Percentiles rank a stretch among this genome's conserved stretches.
phyloP scores from a whole-genome alignment of 768 basidiomycete genomes.

The Termitomyces sp. region DNA sequence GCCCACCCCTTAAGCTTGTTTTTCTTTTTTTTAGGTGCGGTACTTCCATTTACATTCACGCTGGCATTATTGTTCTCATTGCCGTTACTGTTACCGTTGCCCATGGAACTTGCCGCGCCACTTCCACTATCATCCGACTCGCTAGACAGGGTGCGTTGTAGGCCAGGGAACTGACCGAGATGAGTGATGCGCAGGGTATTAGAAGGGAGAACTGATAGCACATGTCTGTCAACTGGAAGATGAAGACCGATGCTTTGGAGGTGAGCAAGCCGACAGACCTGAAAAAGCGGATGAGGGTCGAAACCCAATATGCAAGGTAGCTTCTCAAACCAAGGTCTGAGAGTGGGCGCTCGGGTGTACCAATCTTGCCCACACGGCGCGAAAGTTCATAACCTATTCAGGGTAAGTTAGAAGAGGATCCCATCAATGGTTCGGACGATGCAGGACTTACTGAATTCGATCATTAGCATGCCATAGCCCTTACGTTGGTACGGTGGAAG shows the following conservation, averaged over 20 bases:
- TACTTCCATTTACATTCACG: constrained; percentile 16
- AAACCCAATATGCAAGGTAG: constrained; percentile 87
- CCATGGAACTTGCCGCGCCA: background rate
- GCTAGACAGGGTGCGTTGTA: constrained; percentile 27
- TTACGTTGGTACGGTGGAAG: constrained; percentile 89
- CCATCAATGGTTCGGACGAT: background rate
- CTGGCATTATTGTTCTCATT: background rate
- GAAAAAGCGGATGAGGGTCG: constrained; percentile 80
- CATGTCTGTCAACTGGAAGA: constrained; percentile 28
- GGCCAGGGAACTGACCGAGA: constrained; percentile 35
- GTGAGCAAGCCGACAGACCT: constrained; percentile 33
- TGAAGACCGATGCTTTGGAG: background rate
- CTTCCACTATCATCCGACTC: constrained; percentile 16
- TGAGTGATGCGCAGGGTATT: constrained; percentile 42
- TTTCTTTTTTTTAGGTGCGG: constrained; percentile 32
- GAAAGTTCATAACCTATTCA: constrained; percentile 87
- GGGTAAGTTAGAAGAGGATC: background rate
- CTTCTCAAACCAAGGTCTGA: constrained; percentile 90
- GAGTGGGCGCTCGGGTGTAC: constrained; percentile 92
- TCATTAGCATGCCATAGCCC: constrained; percentile 92
- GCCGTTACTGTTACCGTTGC: background rate
- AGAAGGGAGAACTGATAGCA: constrained; percentile 56
- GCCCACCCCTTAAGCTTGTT: constrained; percentile 67
- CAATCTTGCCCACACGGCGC: constrained; percentile 68
- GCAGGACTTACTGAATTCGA: constrained; percentile 86